These are phyloP conservation scores for Pyrus hybrid DNA, from an alignment of 331 rosid genomes.

Conservation along the genomic window DNA sequence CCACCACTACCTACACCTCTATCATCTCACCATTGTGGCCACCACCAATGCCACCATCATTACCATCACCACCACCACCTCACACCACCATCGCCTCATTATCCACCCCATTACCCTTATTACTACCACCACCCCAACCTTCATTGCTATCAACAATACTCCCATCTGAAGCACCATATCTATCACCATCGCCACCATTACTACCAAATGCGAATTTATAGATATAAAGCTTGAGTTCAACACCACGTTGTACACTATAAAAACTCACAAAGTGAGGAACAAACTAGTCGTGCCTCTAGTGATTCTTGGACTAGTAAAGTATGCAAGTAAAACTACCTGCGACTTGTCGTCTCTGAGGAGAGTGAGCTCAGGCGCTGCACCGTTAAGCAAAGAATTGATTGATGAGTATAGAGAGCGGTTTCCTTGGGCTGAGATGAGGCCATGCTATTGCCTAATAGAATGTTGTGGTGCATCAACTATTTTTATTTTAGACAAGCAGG, in stretches of 20 bases:
- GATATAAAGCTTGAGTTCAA: constrained; percentile 28
- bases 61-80: too few species aligned
- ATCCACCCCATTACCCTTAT: too few species aligned
- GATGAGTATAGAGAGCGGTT: constrained; percentile 45
- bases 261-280: constrained; percentile 46
- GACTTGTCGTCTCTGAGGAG: constrained; percentile 54
- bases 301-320: constrained; percentile 57
- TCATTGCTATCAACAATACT: too few species aligned
- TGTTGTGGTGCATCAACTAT: constrained; percentile 44
- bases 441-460: constrained; percentile 75
- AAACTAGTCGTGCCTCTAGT: constrained; percentile 77
- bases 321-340: constrained; percentile 22
- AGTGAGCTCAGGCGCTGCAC: constrained; percentile 73
- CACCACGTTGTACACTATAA: constrained; percentile 49
- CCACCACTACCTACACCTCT: too few species aligned
- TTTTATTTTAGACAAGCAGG: constrained; percentile 34
- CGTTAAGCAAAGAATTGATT: constrained; percentile 57
- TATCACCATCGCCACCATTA: too few species aligned
- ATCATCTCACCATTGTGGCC: too few species aligned
- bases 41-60: too few species aligned
- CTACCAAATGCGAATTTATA: too few species aligned
- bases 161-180: too few species aligned
- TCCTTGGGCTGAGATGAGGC: constrained; percentile 79
- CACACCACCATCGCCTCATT: too few species aligned
- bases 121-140: too few species aligned